Base-by-base conservation (phyloP, 768 basidiomycete genomes). In the Collybia sp. region DNA sequence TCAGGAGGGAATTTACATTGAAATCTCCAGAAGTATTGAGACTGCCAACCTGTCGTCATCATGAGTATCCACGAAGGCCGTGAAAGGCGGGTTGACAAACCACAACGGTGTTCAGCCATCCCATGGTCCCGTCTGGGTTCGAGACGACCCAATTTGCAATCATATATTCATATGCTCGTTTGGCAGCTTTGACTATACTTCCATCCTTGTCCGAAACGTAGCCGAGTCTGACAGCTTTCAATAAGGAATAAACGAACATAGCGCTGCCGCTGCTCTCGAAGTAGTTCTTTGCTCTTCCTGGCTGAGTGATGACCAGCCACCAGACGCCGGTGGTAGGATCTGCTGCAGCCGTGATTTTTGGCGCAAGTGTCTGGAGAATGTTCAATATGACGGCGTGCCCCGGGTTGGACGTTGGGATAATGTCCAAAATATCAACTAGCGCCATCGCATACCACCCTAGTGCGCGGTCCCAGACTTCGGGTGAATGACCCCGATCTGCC, bases 221-320 rank as follows among this genome's bases (percentile, higher is more conserved):
- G 1, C 74, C 71, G 34, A 66, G 44, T 47, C 74, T 62, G n/a
- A 74, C 67, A 4, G 62, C 71, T 47, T 72, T 73, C 52, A 77
- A 48, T 36, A 76, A 51, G 0, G 72, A 48, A 53, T 76, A 77
- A 3, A 74, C 68, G 46, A 67, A 75, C 75, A 76, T 76, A 37
- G 66, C 60, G 10, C 63, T 52, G 1, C 66, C 74, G 48, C 70
- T 72, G 57, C 71, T 73, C 61, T 77, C 75, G 46, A 76, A 73
- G 50, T 76, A 76, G 49, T 77, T 77, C 32, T 59, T 60, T 19
- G 58, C 53, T 15, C 73, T 54, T 18, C 71, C 72, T 12, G 75
- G 72, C 52, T 76, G 69, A 9, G 69, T 72, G 19, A 75, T 61
- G n/a, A 77, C 73, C 20, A 75, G 63, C 75, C 74, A 76, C 72